phyloP scores from a whole-genome alignment of 352 stramenopile species.

The Phytophthora pini region DNA sequence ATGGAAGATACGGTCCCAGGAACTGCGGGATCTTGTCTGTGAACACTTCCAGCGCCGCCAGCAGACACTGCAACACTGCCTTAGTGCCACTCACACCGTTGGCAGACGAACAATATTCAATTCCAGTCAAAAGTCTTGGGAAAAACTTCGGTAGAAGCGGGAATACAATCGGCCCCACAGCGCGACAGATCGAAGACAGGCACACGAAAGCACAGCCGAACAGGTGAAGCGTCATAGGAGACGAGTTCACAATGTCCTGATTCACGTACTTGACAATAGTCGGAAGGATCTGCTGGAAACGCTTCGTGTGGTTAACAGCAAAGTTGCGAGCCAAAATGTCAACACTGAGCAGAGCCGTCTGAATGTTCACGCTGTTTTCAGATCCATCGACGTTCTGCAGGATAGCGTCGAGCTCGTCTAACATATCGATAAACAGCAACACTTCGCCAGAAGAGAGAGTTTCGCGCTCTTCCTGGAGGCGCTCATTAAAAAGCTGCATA shows the following conservation, averaged over 20 bases:
- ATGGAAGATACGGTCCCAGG: constrained; percentile 74
- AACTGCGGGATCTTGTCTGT: constrained; percentile 88
- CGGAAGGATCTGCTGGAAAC: constrained; percentile 74
- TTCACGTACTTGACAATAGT: constrained; percentile 83
- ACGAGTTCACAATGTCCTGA: constrained; percentile 51
- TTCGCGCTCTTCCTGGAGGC: constrained; percentile 70
- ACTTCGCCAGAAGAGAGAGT: constrained; percentile 72
- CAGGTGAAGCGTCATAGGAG: constrained; percentile 72
- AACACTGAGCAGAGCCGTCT: constrained; percentile 85
- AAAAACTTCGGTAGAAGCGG: constrained; percentile 87
- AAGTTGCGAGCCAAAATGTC: constrained; percentile 88
- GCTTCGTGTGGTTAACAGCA: constrained; percentile 67
- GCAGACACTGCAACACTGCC: constrained; percentile 78
- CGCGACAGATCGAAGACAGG: constrained; percentile 76
- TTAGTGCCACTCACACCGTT: constrained; percentile 36
- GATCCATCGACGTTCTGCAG: constrained; percentile 62
- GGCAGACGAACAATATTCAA: constrained; percentile 56
- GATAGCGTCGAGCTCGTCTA: constrained; percentile 80
- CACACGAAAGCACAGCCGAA: constrained; percentile 85
- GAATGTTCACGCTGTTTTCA: constrained; percentile 81
- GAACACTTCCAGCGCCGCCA: constrained; percentile 81
- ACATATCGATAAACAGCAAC: constrained; percentile 89
- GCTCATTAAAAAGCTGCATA: constrained; percentile 90
- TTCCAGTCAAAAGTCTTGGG: constrained; percentile 67
- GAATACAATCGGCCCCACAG: constrained; percentile 76